Evolutionary conservation across 75 land plant species (phyloP).

Genomic region (Picea sitchensis): DNA sequence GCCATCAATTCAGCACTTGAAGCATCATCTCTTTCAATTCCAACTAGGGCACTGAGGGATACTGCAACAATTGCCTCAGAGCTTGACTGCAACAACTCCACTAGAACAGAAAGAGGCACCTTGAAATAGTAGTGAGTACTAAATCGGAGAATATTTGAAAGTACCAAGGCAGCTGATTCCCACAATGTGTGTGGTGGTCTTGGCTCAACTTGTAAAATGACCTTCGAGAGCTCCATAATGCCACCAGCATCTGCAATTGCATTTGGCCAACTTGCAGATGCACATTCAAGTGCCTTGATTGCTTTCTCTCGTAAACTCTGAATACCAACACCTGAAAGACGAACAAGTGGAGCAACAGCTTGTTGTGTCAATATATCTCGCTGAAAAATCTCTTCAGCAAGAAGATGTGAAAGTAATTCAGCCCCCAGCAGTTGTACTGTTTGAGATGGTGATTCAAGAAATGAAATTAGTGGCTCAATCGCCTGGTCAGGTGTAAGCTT

Average conservation of each 20-base stretch:
- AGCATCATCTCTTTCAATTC: conserved; percentile 41
- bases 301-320: conserved; percentile 44
- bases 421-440: conserved; percentile 45
- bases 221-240: conserved; percentile 42
- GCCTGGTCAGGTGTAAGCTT: conserved; percentile 33
- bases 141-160: conserved; percentile 38
- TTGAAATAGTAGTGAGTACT: conserved; percentile 39
- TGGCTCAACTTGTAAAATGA: conserved; percentile 40
- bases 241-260: conserved; percentile 52
- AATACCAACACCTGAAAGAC: conserved; percentile 33
- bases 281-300: conserved; percentile 36
- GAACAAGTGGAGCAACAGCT: conserved; percentile 36
- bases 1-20: conserved; percentile 48
- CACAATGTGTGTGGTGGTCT: conserved; percentile 42
- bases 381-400: conserved; percentile 39
- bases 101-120: conserved; percentile 39
- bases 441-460: conserved; percentile 46
- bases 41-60: conserved; percentile 34
- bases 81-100: conserved; percentile 37
- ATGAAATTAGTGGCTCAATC: conserved; percentile 34
- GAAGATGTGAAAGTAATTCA: conserved; percentile 34
- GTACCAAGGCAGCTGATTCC: conserved; percentile 46
- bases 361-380: conserved; percentile 35
- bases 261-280: conserved; percentile 51
- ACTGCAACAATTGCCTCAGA: conserved; percentile 45